phyloP scores from a whole-genome alignment of 2,329 filamentous ascomycete species.

The Hymenoscyphus linearis region DNA sequence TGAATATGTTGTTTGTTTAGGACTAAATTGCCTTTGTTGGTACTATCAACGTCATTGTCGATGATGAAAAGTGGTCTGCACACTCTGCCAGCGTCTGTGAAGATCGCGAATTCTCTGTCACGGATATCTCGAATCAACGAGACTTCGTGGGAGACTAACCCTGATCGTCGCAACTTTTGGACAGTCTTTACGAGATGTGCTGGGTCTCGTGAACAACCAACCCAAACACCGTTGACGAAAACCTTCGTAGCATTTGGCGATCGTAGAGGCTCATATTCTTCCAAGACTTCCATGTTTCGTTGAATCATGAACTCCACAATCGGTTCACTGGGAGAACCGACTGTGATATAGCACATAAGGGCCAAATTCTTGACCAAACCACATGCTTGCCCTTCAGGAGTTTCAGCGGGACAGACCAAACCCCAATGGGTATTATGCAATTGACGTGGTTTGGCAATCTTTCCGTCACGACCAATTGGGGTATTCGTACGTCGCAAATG shows the following conservation, averaged over 20 bases:
- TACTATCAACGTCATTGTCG: constrained; percentile 72
- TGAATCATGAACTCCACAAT: constrained; percentile 95
- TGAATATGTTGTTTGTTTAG: constrained; percentile 80
- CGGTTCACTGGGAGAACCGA: constrained; percentile 84
- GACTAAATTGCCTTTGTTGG: constrained; percentile 70
- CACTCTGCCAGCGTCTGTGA: constrained; percentile 92
- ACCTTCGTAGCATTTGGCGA: constrained; percentile 95
- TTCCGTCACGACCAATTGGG: constrained; percentile 93
- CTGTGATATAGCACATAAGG: constrained; percentile 97
- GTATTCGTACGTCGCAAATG: constrained; percentile 98
- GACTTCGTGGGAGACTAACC: constrained; percentile 84
- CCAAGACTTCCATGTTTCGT: constrained; percentile 90
- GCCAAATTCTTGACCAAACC: constrained; percentile 97
- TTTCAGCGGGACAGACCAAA: constrained; percentile 93
- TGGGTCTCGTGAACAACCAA: constrained; percentile 88
- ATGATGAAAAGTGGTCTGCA: constrained; percentile 92
- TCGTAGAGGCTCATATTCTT: constrained; percentile 83
- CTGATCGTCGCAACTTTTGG: constrained; percentile 69
- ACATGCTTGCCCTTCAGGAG: constrained; percentile 96
- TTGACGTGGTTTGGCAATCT: constrained; percentile 95
- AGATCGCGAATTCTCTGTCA: constrained; percentile 97
- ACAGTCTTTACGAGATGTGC: constrained; percentile 78
- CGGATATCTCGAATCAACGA: constrained; percentile 94
- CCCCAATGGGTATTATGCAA: constrained; percentile 99
- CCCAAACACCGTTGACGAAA: constrained; percentile 97